These are phyloP conservation scores for Elsinoe ampelina DNA, from an alignment of 2,329 filamentous ascomycete genomes.

Conservation along the genomic window DNA sequence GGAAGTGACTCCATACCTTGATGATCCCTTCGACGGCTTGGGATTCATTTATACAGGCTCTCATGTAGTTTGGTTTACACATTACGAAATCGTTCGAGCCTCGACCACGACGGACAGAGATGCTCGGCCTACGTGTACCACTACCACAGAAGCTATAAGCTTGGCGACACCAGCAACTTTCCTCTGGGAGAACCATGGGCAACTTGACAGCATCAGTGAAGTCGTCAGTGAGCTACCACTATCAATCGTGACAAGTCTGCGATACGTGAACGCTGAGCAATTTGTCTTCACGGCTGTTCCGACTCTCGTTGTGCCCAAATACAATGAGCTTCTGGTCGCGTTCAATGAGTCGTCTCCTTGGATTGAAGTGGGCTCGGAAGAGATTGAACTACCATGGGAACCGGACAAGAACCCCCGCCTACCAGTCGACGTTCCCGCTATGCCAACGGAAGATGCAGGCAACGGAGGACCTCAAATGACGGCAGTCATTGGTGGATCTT, in stretches of 20 bases:
- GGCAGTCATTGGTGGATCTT: neutral
- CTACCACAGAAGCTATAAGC: neutral
- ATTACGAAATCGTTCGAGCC: neutral
- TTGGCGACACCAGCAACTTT: neutral
- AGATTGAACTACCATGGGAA: neutral
- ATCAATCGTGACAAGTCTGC: neutral
- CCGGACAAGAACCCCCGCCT: neutral
- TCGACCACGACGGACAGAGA: neutral
- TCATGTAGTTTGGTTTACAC: neutral
- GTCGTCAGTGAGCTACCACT: neutral
- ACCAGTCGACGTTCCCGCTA: neutral
- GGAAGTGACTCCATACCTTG: neutral
- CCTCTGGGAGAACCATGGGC: neutral
- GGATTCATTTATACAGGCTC: neutral
- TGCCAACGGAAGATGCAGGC: neutral
- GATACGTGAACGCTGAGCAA: neutral
- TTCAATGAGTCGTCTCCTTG: neutral
- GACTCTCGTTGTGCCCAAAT: neutral
- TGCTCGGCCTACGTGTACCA: neutral
- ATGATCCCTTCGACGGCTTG: neutral
- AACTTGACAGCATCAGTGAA: neutral
- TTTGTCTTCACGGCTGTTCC: neutral
- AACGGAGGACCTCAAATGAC: neutral
- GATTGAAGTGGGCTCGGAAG: neutral
- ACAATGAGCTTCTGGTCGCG: neutral